These are phyloP conservation scores for Malus orientalis DNA, from an alignment of 306 rosid genomes.

Conservation along the genomic window DNA sequence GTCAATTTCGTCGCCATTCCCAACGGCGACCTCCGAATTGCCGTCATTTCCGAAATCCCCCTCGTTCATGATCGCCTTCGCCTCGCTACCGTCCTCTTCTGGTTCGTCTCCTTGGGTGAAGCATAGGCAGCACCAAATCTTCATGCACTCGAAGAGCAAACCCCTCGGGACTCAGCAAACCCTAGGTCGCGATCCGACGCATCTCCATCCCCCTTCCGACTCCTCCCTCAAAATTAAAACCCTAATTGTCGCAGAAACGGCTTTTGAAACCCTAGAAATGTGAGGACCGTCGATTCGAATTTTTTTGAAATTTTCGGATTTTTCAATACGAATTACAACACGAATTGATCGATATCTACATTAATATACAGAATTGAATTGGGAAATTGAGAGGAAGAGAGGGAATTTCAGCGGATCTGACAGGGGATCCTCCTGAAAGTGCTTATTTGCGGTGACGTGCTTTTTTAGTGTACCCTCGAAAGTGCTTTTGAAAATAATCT, in stretches of 20 bases:
- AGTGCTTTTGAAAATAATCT: neutral
- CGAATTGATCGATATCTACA: neutral
- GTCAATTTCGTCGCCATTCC: conserved; percentile 24
- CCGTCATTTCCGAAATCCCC: conserved; percentile 28
- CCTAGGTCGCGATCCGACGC: conserved; percentile 52
- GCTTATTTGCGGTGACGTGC: conserved; percentile 23
- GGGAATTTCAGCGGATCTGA: conserved; percentile 45
- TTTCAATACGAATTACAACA: neutral
- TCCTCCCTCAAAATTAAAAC: neutral
- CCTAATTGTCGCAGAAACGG: conserved; percentile 5
- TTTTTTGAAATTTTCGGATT: neutral
- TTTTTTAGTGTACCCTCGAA: conserved; percentile 8
- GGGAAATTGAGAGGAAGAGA: neutral
- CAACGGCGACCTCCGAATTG: conserved; percentile 14
- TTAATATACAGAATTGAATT: neutral
- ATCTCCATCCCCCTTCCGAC: conserved; percentile 14
- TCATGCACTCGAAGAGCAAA: conserved; percentile 52
- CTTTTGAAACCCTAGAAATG: conserved; percentile 51
- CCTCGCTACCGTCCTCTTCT: conserved; percentile 17
- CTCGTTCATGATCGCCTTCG: conserved; percentile 33
- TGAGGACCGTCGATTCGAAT: neutral
- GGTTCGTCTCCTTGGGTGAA: conserved; percentile 49
- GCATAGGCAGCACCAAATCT: conserved; percentile 71
- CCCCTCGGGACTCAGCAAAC: conserved; percentile 17
- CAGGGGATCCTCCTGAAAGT: conserved; percentile 48